These are phyloP conservation scores for Xylariaceae sp. DNA, from an alignment of 2,329 filamentous ascomycete species.

Conservation along the genomic window DNA sequence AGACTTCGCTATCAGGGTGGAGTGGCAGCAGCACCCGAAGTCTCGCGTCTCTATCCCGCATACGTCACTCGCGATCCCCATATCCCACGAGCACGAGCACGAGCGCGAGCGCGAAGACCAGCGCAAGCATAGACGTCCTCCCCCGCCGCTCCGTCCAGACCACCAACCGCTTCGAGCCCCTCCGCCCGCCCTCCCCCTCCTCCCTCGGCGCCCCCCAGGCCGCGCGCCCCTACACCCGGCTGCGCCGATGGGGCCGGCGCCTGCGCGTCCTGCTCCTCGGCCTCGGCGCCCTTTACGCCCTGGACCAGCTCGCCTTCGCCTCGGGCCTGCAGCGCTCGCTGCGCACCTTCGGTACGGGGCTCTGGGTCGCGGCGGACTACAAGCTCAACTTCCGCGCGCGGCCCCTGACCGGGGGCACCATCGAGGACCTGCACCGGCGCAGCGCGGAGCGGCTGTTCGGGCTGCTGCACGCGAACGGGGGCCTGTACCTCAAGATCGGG, in stretches of 20 bases:
- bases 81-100: not conserved
- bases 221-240: conserved; percentile 66
- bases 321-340: conserved; percentile 73
- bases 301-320: conserved; percentile 74
- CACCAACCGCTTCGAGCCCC: conserved; percentile 48
- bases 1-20: conserved; percentile 6
- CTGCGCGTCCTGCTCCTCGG: conserved; percentile 58
- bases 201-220: conserved; percentile 69
- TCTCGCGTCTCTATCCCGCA: conserved; percentile 2
- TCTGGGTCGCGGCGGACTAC: conserved; percentile 85
- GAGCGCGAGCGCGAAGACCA: not conserved
- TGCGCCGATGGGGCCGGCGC: conserved; percentile 73
- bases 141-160: conserved; percentile 21
- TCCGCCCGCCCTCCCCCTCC: conserved; percentile 72
- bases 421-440: conserved; percentile 74
- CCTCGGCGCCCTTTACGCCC: conserved; percentile 58
- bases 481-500: conserved; percentile 76
- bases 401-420: conserved; percentile 67
- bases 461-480: conserved; percentile 80
- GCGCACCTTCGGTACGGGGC: conserved; percentile 74
- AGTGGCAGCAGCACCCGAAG: not conserved
- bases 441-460: conserved; percentile 81
- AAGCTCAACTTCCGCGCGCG: conserved; percentile 90
- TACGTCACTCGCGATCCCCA: conserved; percentile 9
- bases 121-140: not conserved